These are phyloP conservation scores for Euphorbia tirucalli DNA, from an alignment of 345 rosid genomes.

Conservation along the genomic window DNA sequence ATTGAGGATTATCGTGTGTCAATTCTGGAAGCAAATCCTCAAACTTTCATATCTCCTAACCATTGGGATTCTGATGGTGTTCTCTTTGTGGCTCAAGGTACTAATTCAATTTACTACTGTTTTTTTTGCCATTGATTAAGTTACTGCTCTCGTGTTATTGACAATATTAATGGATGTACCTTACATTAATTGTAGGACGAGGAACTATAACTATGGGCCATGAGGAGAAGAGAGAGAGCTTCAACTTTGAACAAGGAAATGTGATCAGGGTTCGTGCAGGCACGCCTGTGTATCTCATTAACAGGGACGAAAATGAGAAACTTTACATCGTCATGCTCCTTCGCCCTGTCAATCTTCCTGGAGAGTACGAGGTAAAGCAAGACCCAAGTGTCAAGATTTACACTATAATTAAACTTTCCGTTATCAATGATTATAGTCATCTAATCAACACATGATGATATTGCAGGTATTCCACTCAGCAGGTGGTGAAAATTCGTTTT, in stretches of 20 bases:
- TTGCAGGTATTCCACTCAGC: slow-evolving; percentile 19
- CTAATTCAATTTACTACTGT: neutral
- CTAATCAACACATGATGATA: neutral
- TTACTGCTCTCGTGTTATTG: neutral
- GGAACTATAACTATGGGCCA: slow-evolving; percentile 34
- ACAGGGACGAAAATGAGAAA: slow-evolving; percentile 17
- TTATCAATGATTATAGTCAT: neutral
- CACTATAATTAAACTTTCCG: too few relatives aligned
- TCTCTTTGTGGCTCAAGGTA: slow-evolving; percentile 21
- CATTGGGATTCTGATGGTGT: slow-evolving; percentile 25
- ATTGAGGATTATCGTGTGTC: slow-evolving; percentile 17
- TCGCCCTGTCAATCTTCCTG: slow-evolving; percentile 40
- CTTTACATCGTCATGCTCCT: slow-evolving; percentile 34
- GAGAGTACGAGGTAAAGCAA: slow-evolving; percentile 25
- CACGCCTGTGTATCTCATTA: slow-evolving; percentile 17
- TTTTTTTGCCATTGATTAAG: neutral
- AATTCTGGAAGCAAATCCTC: slow-evolving; percentile 19
- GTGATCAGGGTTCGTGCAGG: slow-evolving; percentile 22
- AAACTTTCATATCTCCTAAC: slow-evolving; percentile 13
- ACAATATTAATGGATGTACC: neutral
- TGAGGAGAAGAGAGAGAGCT: slow-evolving; percentile 18
- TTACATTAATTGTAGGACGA: slow-evolving; percentile 29
- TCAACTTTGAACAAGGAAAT: slow-evolving; percentile 18
- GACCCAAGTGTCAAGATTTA: neutral
- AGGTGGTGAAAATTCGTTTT: slow-evolving; percentile 16